phyloP scores from a whole-genome alignment of 495 filamentous ascomycete species.

The Aspergillus incahuasiensis region DNA sequence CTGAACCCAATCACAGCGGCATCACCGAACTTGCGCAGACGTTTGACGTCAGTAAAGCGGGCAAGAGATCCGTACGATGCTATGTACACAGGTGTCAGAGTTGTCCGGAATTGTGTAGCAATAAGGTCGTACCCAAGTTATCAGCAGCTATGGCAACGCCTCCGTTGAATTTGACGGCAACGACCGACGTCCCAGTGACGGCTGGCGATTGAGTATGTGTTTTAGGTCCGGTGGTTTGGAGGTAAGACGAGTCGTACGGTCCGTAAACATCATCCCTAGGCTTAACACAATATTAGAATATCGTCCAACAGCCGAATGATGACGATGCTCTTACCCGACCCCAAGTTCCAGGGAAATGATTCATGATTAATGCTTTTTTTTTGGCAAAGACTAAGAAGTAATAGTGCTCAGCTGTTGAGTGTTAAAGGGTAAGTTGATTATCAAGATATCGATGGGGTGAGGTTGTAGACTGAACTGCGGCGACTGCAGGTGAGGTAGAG shows the following conservation, averaged over 20 bases:
- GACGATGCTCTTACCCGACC: conserved; percentile 67
- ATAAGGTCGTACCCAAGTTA: conserved; percentile 68
- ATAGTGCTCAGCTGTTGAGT: background rate
- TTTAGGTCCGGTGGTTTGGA: conserved; percentile 66
- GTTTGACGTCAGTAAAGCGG: conserved; percentile 91
- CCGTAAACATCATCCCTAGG: conserved; percentile 95
- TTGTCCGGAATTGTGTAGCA: background rate
- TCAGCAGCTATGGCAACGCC: conserved; percentile 96
- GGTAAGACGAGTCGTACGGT: conserved; percentile 79
- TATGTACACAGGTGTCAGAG: conserved; percentile 28
- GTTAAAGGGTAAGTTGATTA: background rate
- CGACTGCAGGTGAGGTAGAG: background rate
- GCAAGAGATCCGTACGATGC: conserved; percentile 97
- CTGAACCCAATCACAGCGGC: conserved; percentile 79
- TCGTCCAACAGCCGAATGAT: conserved; percentile 14
- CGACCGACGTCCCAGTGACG: conserved; percentile 92
- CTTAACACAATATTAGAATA: conserved; percentile 45
- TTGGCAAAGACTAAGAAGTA: background rate
- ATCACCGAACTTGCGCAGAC: conserved; percentile 72
- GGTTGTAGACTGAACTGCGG: background rate
- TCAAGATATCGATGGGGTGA: background rate
- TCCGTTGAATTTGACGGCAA: conserved; percentile 91
- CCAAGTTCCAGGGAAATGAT: conserved; percentile 94
- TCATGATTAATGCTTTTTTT: conserved; percentile 65
- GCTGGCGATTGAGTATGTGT: conserved; percentile 84